phyloP scores from a whole-genome alignment of 495 filamentous ascomycete species.

The Daldinia concentrica region DNA sequence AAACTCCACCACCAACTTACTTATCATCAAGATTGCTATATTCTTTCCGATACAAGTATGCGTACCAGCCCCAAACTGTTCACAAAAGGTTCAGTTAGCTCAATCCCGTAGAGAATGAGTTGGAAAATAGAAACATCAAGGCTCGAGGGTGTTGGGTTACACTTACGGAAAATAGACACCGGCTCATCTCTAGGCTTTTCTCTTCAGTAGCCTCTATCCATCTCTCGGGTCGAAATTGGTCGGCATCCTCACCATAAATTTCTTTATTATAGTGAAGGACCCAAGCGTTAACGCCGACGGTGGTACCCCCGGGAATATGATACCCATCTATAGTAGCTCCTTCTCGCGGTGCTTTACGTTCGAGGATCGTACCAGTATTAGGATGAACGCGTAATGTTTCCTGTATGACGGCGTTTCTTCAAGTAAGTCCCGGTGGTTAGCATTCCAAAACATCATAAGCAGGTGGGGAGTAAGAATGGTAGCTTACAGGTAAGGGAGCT shows the following conservation, averaged over 20 bases:
- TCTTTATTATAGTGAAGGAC: neutral
- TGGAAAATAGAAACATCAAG: neutral
- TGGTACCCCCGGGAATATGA: slow-evolving; percentile 59
- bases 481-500: neutral
- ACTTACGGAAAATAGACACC: slow-evolving; percentile 12
- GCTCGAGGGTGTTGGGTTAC: neutral
- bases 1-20: neutral
- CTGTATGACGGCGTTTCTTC: slow-evolving; percentile 70
- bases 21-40: neutral
- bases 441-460: neutral
- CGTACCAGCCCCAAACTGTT: neutral
- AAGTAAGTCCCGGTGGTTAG: slow-evolving; percentile 51
- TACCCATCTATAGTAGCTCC: slow-evolving; percentile 62
- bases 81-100: neutral
- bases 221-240: slow-evolving; percentile 63
- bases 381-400: slow-evolving; percentile 71
- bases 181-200: slow-evolving; percentile 2
- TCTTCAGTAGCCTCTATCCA: slow-evolving; percentile 58
- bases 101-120: neutral
- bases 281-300: neutral
- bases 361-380: slow-evolving; percentile 63
- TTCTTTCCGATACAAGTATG: slow-evolving; percentile 1
- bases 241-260: slow-evolving; percentile 60
- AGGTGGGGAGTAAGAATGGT: neutral
- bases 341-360: slow-evolving; percentile 65